Base-by-base conservation (phyloP, 495 filamentous ascomycete species). In the Letharia columbiana region DNA sequence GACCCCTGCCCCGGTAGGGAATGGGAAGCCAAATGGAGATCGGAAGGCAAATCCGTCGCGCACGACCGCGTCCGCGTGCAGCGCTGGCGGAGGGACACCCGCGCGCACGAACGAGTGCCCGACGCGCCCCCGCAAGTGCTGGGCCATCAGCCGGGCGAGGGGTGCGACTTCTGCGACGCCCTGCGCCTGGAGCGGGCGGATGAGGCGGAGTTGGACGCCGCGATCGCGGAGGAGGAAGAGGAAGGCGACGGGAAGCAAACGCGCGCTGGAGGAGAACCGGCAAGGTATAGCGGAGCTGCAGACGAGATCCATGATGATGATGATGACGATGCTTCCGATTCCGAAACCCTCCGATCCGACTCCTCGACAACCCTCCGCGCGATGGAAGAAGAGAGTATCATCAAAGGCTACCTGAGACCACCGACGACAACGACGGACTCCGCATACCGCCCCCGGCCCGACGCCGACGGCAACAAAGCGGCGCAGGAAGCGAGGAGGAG, bases 1-100 rank as follows among this genome's bases (percentile, higher is more conserved):
- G 64, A 66, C 13, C 64, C 64, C 11, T 49, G 60, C 28, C 64
- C 64, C 4, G 64, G 58, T 4, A 35, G 8, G 0, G 64, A 47
- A 6, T 61, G 58, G 64, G 64, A 66, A 8, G 17, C 18, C 3
- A 37, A 50, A 13, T 65, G 63, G 63, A 23, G 17, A 0, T 1
- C 1, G 1, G 40, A 65, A 2, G 54, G 54, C 6, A 45, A 60
- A 17, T 18, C 8, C 17, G 20, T 65, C 5, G 12, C 17, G 5
- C 45, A 23, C 15, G 63, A 65, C 23, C 54, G 63, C 5, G 31
- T 37, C 33, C n/a, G 42, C 58, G 42, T 60, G 12, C 52, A 58
- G 41, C 41, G 44, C 5, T 60, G 31, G 9, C 8, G 42, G 3
- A 59, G 35, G 3, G 42, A 37, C 2, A 31, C 8, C 8, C 56